Percentiles rank a stretch among this genome's conserved stretches.
These are phyloP conservation scores for Ustilago tritici DNA, from an alignment of 1,284 basidiomycete species.

Conservation along the genomic window DNA sequence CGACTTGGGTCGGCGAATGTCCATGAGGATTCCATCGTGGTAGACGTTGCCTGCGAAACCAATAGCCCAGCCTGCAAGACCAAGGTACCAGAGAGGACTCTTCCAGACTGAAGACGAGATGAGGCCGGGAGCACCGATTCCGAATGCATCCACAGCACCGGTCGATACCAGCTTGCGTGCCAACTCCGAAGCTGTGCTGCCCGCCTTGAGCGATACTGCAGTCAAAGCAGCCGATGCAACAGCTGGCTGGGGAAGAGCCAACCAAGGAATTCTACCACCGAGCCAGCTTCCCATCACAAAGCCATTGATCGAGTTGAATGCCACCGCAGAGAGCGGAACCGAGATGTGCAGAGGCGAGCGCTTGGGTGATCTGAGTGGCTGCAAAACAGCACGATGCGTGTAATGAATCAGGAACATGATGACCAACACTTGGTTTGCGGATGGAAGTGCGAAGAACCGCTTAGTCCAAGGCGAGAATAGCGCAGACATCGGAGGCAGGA, in stretches of 20 bases:
- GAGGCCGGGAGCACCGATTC: slow-evolving; percentile 35
- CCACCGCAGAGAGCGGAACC: slow-evolving; percentile 75
- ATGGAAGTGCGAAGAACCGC: slow-evolving; percentile 67
- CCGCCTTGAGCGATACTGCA: slow-evolving; percentile 15
- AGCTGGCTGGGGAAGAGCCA: slow-evolving; percentile 58
- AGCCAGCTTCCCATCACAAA: slow-evolving; percentile 77
- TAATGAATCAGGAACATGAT: slow-evolving; percentile 82
- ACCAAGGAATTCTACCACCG: slow-evolving; percentile 51
- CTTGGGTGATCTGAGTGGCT: slow-evolving; percentile 83
- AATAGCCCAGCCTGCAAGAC: slow-evolving; percentile 76
- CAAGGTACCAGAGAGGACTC: slow-evolving; percentile 74
- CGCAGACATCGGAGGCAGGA: slow-evolving; percentile 25
- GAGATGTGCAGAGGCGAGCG: slow-evolving; percentile 81
- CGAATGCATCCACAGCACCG: slow-evolving; percentile 27
- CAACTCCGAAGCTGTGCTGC: slow-evolving; percentile 19
- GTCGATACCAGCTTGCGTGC: slow-evolving; percentile 33
- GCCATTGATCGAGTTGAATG: slow-evolving; percentile 82
- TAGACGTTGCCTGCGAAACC: slow-evolving; percentile 84
- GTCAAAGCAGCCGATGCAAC: slow-evolving; percentile 62
- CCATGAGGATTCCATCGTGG: slow-evolving; percentile 88
- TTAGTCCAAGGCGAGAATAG: slow-evolving; percentile 62
- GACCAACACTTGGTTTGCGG: slow-evolving; percentile 75
- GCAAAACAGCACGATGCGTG: slow-evolving; percentile 82
- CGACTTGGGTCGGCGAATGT: slow-evolving; percentile 71
- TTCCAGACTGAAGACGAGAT: slow-evolving; percentile 63